Conservation (phyloP, 2,329 filamentous ascomycete genomes). For the Alternaria sp. region DNA sequence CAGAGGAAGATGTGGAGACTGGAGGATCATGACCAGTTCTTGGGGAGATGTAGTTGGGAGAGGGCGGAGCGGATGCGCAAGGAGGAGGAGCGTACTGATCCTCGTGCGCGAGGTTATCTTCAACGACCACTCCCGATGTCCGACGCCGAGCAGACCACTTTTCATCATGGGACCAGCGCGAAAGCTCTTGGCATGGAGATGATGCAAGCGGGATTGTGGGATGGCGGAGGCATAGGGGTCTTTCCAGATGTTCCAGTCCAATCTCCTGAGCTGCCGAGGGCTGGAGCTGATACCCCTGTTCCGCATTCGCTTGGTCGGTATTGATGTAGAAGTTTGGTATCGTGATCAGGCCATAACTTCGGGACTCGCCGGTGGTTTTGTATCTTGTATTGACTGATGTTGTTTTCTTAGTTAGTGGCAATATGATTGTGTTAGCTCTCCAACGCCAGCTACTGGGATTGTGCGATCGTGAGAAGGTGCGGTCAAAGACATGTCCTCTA, state of each 20-base stretch:
- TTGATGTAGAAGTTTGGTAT: rapidly evolving
- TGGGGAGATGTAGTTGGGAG: not conserved
- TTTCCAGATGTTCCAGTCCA: not conserved
- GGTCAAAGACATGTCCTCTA: not conserved
- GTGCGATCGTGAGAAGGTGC: not conserved
- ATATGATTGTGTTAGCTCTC: not conserved
- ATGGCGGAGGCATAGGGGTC: not conserved
- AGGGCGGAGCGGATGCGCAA: not conserved
- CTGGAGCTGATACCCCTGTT: not conserved
- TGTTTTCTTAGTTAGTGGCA: not conserved
- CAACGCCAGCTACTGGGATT: not conserved
- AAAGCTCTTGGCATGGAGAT: not conserved
- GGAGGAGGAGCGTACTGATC: not conserved
- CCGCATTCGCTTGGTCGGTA: not conserved
- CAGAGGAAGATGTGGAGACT: not conserved
- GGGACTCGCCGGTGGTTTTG: not conserved
- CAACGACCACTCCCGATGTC: no score
- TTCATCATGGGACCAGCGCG: not conserved
- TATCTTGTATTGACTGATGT: rapidly evolving
- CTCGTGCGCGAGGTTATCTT: not conserved
- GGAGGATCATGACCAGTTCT: not conserved
- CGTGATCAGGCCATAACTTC: rapidly evolving
- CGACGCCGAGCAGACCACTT: not conserved
- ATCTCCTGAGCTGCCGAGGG: not conserved
- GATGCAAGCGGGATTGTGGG: not conserved